Percentiles rank a stretch among this genome's conserved stretches.
Conservation (phyloP, 805 yeast species). For the Myxozyma monticola region DNA sequence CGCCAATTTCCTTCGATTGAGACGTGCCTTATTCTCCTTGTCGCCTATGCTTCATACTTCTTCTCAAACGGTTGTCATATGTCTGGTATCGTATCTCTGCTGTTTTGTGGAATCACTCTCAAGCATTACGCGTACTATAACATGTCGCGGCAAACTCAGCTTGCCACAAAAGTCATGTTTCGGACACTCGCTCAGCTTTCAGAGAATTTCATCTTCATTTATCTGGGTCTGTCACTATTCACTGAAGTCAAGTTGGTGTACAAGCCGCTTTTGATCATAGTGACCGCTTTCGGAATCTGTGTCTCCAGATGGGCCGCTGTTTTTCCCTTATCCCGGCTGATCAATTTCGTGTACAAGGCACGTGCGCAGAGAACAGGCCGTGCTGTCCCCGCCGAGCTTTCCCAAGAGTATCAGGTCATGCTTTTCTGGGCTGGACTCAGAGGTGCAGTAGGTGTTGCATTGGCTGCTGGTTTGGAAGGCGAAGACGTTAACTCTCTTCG, state of each 20-base stretch:
- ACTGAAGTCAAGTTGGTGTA: slow-evolving; percentile 95
- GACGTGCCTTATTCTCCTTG: slow-evolving; percentile 82
- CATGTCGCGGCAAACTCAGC: slow-evolving; percentile 96
- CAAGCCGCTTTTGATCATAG: slow-evolving; percentile 87
- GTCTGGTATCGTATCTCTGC: slow-evolving; percentile 79
- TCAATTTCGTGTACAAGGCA: slow-evolving; percentile 74
- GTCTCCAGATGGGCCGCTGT: slow-evolving; percentile 96
- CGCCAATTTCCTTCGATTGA: slow-evolving; percentile 97
- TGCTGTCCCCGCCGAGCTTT: slow-evolving; percentile 76
- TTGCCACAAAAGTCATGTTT: slow-evolving; percentile 92
- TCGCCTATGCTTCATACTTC: slow-evolving; percentile 95
- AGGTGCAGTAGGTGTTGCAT: slow-evolving; percentile 99
- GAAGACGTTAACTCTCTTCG: slow-evolving; percentile 82
- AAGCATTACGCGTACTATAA: slow-evolving; percentile 96
- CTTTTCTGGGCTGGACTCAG: slow-evolving; percentile 98
- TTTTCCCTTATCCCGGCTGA: slow-evolving; percentile 82
- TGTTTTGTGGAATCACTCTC: slow-evolving; percentile 94
- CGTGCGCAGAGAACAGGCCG: slow-evolving; percentile 45
- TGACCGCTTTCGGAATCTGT: slow-evolving; percentile 83
- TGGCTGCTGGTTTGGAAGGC: slow-evolving; percentile 97
- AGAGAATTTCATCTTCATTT: slow-evolving; percentile 95
- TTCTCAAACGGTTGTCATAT: slow-evolving; percentile 98
- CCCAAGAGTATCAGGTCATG: slow-evolving; percentile 96
- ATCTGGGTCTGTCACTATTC: slow-evolving; percentile 88
- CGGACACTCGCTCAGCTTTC: slow-evolving; percentile 92